Evolutionary conservation across 1,284 basidiomycete genomes (phyloP).

Genomic region (Cryptococcus sp.): DNA sequence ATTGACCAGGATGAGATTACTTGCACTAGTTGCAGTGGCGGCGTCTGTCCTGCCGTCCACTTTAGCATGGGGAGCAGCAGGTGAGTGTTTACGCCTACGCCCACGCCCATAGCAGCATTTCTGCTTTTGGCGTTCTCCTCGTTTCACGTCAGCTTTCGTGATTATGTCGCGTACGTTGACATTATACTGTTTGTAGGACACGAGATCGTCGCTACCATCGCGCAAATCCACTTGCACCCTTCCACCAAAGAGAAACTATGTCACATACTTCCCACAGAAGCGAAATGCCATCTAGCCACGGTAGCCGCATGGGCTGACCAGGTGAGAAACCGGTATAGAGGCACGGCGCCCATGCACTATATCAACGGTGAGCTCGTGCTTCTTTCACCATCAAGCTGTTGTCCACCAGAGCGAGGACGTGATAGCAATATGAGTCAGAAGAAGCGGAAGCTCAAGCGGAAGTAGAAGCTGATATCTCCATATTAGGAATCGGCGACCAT

Average conservation of each 20-base stretch:
- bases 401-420: background rate
- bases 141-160: background rate
- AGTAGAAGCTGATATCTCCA: background rate
- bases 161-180: background rate
- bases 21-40: slow-evolving; percentile 5
- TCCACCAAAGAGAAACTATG: slow-evolving; percentile 70
- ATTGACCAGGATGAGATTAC: background rate
- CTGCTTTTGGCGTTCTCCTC: slow-evolving; percentile 1
- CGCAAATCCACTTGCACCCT: slow-evolving; percentile 84
- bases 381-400: background rate
- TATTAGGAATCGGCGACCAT: slow-evolving; percentile 61
- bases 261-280: slow-evolving; percentile 61
- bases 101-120: too few relatives aligned
- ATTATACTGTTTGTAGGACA: slow-evolving; percentile 62
- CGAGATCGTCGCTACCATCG: slow-evolving; percentile 88
- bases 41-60: slow-evolving; percentile 32
- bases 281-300: slow-evolving; percentile 72
- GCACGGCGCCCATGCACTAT: slow-evolving; percentile 57
- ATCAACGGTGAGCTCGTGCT: slow-evolving; percentile 49
- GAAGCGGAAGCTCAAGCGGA: too few relatives aligned
- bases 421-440: too few relatives aligned
- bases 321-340: slow-evolving; percentile 56
- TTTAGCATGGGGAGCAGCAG: slow-evolving; percentile 57
- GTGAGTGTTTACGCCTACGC: slow-evolving; percentile 36
- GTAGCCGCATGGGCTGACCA: slow-evolving; percentile 86